Evolutionary conservation across 768 basidiomycete genomes (phyloP).

Genomic region (Suillus paluster): DNA sequence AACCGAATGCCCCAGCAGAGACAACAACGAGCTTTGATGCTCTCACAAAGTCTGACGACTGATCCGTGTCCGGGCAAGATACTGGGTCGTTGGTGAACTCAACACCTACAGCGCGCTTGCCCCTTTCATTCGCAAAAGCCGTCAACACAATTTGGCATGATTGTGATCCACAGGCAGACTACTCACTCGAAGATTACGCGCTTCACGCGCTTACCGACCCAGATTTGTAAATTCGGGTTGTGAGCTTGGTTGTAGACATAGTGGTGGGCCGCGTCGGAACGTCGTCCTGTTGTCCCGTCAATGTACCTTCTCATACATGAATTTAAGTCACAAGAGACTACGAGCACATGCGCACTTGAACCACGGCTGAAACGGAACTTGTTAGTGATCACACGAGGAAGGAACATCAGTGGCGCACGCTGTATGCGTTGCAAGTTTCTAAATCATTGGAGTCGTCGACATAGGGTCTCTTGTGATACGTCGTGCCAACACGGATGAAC

Average conservation of each 20-base stretch:
- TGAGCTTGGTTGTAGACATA: constrained; percentile 40
- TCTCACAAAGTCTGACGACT: constrained; percentile 18
- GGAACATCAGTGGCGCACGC: constrained; percentile 13
- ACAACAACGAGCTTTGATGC: constrained; percentile 43
- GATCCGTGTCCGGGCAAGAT: constrained; percentile 20
- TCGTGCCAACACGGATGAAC: constrained; percentile 49
- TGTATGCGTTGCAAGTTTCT: constrained; percentile 28
- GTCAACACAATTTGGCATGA: background rate
- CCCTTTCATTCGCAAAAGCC: constrained; percentile 20
- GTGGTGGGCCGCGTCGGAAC: constrained; percentile 37
- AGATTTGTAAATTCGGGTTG: constrained; percentile 34
- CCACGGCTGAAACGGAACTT: constrained; percentile 16
- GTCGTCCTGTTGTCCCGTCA: constrained; percentile 43
- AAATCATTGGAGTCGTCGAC: constrained; percentile 56
- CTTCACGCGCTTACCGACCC: constrained; percentile 38
- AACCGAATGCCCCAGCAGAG: constrained; percentile 45
- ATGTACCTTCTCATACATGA: constrained; percentile 50
- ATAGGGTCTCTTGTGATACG: constrained; percentile 50
- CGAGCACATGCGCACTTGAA: constrained; percentile 20
- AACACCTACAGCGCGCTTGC: constrained; percentile 41
- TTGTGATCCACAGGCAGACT: background rate
- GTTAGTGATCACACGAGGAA: background rate
- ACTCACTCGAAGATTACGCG: constrained; percentile 42
- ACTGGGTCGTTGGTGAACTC: constrained; percentile 37
- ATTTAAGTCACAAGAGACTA: background rate